Evolutionary conservation across 2,329 filamentous ascomycete species (phyloP), one percentile per base, ranked within the genome.

Genomic region (Neoascochyta sp.): DNA sequence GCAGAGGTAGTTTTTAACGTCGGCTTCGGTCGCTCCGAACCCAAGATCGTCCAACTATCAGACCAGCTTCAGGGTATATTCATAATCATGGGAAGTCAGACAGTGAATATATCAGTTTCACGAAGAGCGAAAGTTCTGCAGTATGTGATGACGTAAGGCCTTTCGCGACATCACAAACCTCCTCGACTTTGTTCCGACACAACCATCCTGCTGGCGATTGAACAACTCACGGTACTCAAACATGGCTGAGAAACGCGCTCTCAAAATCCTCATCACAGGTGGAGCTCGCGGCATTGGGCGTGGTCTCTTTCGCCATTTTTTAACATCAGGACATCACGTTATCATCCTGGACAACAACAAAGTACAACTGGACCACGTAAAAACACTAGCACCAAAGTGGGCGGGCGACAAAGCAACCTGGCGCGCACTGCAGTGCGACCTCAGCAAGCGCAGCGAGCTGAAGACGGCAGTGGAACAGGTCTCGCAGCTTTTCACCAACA

Each of bases 281-380:
- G 67, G 62, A 27, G 66, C 65, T 4, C 59, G 64, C 16, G 69
- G 68, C 15, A 70, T 73, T 24, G 68, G 70, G 14, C 61, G 68
- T 21, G 64, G 61, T 18, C 53, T 70, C 10, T 63, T 66, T 23
- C 64, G 67, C 8, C 61, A 65, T 23, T 65, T 71, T 26, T 54
- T 66, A 12, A 38, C 52, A 11, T 39, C 50, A 8, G 67, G 69
- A n/a, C 63, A 71, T 49, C 57, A 61, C 17, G 62, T 72, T 23
- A 66, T 68, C 38, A 58, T 70, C 5, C 49, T 71, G 19, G 68
- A 71, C 34, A 57, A 63, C 24, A 65, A 71, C 39, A 48, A 45
- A 17, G 54, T 57, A 23, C 65, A 68, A 39, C 50, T 70, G 7
- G 42, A 54, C 6, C 53, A 69, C 39, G 61, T 63, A 7, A 53